Conservation (phyloP, 257 asterid species). For the Handroanthus guayacan region DNA sequence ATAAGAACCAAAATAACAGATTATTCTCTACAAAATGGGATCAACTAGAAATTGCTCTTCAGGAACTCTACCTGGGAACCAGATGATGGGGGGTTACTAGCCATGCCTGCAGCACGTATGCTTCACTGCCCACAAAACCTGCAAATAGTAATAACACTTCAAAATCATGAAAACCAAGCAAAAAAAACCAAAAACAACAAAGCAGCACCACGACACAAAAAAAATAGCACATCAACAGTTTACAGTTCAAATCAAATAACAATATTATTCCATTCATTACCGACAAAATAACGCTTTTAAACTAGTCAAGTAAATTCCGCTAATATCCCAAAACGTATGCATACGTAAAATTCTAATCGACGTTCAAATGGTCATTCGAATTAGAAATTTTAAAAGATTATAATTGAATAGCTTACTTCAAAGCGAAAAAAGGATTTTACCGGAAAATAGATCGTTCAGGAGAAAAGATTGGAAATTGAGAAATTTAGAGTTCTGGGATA, state of each 20-base stretch:
- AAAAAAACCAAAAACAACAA: not conserved
- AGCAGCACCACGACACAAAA: slow-evolving; percentile 22
- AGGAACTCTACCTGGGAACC: slow-evolving; percentile 70
- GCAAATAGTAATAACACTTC: slow-evolving; percentile 24
- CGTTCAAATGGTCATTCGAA: not conserved
- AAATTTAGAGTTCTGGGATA: not conserved
- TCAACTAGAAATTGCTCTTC: not conserved
- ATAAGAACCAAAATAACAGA: not conserved
- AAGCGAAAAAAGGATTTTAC: slow-evolving; percentile 1
- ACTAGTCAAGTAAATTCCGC: not conserved
- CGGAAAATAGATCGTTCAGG: slow-evolving; percentile 19
- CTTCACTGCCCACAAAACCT: slow-evolving; percentile 37
- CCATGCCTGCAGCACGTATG: slow-evolving; percentile 57
- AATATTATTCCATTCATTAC: not conserved
- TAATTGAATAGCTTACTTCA: not conserved
- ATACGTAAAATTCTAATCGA: not conserved
- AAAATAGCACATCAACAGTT: slow-evolving; percentile 13
- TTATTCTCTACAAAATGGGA: not conserved
- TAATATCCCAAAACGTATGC: not conserved
- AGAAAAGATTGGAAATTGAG: slow-evolving; percentile 14
- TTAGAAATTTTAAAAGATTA: not conserved
- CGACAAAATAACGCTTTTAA: not conserved
- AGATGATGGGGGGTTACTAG: slow-evolving; percentile 78
- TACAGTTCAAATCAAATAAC: slow-evolving; percentile 7
- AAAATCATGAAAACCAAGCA: not conserved